Evolutionary conservation across 495 filamentous ascomycete species (phyloP).

Genomic region (Letharia lupina): DNA sequence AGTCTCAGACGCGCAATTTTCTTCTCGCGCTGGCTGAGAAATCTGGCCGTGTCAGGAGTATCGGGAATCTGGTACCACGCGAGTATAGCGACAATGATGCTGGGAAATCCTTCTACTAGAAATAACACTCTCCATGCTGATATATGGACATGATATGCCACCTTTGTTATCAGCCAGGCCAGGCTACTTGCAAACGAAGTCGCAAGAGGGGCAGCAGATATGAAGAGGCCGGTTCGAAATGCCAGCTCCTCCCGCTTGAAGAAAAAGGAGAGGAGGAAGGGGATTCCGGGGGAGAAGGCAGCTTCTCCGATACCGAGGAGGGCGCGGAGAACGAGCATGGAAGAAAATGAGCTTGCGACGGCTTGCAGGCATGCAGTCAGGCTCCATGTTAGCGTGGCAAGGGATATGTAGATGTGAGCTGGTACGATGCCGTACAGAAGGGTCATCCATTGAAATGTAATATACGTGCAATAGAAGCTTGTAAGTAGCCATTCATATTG

Average conservation of each 20-base stretch:
- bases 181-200: constrained; percentile 60
- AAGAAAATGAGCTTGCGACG: constrained; percentile 45
- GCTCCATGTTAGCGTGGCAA: constrained; percentile 53
- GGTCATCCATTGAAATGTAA: constrained; percentile 64
- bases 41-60: constrained; percentile 43
- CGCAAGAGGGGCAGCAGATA: constrained; percentile 53
- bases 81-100: constrained; percentile 46
- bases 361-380: constrained; percentile 62
- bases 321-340: constrained; percentile 37
- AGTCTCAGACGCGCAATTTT: constrained; percentile 44
- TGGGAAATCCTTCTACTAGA: constrained; percentile 53
- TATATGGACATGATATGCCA: constrained; percentile 40
- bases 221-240: constrained; percentile 49
- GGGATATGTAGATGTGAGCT: constrained; percentile 48
- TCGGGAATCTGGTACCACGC: constrained; percentile 46
- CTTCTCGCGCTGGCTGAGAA: constrained; percentile 40
- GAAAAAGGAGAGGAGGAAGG: constrained; percentile 54
- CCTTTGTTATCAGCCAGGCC: constrained; percentile 48
- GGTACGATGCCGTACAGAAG: constrained; percentile 52
- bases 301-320: constrained; percentile 52
- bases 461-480: constrained; percentile 62
- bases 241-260: constrained; percentile 53
- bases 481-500: constrained; percentile 61
- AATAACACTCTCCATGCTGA: constrained; percentile 53
- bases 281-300: constrained; percentile 48